phyloP scores from a whole-genome alignment of 1,284 basidiomycete genomes.

The Naganishia cerealis region DNA sequence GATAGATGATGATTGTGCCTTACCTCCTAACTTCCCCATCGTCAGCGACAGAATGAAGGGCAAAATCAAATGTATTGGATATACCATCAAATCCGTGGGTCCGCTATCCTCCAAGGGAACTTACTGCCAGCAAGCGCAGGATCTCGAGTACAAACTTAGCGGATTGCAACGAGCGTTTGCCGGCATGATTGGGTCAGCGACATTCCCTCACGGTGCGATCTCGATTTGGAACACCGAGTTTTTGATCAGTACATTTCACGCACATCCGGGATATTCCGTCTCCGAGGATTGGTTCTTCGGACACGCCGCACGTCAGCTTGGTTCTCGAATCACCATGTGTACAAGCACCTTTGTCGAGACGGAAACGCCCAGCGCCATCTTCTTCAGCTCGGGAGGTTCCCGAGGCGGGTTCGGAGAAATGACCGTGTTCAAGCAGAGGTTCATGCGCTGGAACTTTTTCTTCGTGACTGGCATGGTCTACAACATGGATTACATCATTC shows the following conservation, averaged over 20 bases:
- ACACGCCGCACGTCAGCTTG: constrained; percentile 12
- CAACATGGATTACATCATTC: constrained; percentile 26
- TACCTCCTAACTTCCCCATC: constrained; percentile 25
- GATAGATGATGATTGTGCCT: constrained; percentile 25
- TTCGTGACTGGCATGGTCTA: constrained; percentile 31
- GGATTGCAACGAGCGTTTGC: constrained; percentile 13
- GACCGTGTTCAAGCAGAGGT: constrained; percentile 24
- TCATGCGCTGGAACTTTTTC: constrained; percentile 28
- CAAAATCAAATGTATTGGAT: constrained; percentile 22
- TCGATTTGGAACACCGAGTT: constrained; percentile 23
- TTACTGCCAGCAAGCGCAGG: constrained; percentile 23
- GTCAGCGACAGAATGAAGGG: constrained; percentile 23
- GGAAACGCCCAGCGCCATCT: constrained; percentile 9
- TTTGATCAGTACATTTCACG: constrained; percentile 15
- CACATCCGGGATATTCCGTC: constrained; percentile 14
- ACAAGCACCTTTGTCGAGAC: constrained; percentile 20
- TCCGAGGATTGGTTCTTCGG: constrained; percentile 25
- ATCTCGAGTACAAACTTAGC: constrained; percentile 26
- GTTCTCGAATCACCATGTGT: constrained; percentile 17
- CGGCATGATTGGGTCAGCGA: constrained; percentile 14
- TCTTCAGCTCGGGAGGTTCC: constrained; percentile 11
- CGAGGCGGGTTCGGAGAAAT: constrained; percentile 28
- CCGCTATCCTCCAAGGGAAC: constrained; percentile 16
- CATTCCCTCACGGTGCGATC: constrained; percentile 17
- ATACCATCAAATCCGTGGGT: constrained; percentile 27